A percentile compares a stretch with the other conserved stretches of the same genome.
Conservation (phyloP, 345 rosid genomes). For the Passiflora organensis region DNA sequence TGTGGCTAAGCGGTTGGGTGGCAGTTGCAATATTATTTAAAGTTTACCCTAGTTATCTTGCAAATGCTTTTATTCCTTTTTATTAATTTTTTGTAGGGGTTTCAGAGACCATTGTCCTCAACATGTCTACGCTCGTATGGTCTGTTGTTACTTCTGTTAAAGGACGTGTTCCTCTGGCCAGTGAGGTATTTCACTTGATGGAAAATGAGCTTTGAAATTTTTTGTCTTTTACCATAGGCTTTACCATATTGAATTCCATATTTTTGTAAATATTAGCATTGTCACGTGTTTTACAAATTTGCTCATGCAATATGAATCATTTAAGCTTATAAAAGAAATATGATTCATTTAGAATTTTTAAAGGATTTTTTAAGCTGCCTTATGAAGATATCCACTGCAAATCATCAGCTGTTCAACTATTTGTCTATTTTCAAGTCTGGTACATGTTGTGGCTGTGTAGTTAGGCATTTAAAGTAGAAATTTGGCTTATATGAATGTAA, state of each 20-base stretch:
- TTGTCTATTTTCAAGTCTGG: neutral
- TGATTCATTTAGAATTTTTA: neutral
- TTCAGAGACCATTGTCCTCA: conserved; percentile 83
- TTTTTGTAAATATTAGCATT: no score
- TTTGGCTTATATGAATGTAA: no score
- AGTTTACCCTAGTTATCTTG: no score
- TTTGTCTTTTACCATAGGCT: neutral
- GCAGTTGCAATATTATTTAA: no score
- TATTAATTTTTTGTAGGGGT: conserved; percentile 54
- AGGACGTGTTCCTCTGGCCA: conserved; percentile 93
- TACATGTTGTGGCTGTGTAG: neutral
- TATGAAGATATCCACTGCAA: neutral
- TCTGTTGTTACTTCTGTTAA: conserved; percentile 77
- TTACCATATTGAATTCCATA: no score
- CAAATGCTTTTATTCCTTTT: conserved; percentile 9
- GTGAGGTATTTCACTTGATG: conserved; percentile 67
- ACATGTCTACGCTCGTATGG: conserved; percentile 97
- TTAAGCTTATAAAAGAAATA: no score
- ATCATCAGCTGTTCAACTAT: neutral
- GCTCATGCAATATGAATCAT: neutral
- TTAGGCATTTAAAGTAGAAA: no score
- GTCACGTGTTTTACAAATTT: no score
- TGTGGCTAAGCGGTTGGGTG: no score
- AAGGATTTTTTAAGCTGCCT: neutral
- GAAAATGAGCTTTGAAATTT: neutral